A percentile compares a stretch with the other conserved stretches of the same genome.
These are phyloP conservation scores for Pythium sukuiense DNA, from an alignment of 352 stramenopile genomes.

Conservation along the genomic window DNA sequence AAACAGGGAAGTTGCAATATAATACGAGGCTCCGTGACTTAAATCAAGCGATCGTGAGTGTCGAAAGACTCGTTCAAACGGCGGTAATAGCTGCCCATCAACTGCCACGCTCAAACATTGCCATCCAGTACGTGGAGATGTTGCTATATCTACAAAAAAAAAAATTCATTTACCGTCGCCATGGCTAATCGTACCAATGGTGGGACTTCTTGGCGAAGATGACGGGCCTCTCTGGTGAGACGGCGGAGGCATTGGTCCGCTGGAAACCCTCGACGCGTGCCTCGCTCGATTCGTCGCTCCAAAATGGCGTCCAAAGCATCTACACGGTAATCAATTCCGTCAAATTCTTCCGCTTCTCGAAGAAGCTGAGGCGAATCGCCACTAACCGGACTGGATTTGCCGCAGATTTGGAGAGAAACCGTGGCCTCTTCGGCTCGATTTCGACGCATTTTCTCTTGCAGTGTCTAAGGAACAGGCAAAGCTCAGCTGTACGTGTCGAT, in stretches of 20 bases:
- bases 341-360: too few species aligned
- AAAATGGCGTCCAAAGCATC: slow-evolving; percentile 25
- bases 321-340: not conserved
- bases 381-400: slow-evolving; percentile 26
- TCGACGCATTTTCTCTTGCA: slow-evolving; percentile 26
- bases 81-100: too few species aligned
- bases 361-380: not conserved
- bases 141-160: slow-evolving; percentile 9
- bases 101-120: too few species aligned
- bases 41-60: too few species aligned
- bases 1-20: not conserved
- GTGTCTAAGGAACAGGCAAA: slow-evolving; percentile 12
- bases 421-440: slow-evolving; percentile 17
- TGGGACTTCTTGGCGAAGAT: slow-evolving; percentile 41
- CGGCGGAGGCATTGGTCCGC: not conserved
- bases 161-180: not conserved
- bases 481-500: not conserved
- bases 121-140: too few species aligned
- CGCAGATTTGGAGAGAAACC: slow-evolving; percentile 20
- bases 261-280: slow-evolving; percentile 9
- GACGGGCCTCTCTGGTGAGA: slow-evolving; percentile 15
- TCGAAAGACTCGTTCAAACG: too few species aligned
- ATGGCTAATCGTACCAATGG: slow-evolving; percentile 53
- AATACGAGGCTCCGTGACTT: too few species aligned
- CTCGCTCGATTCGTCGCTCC: slow-evolving; percentile 23